Base-by-base conservation (phyloP, 768 basidiomycete genomes). In the Gymnopilus dilepis region DNA sequence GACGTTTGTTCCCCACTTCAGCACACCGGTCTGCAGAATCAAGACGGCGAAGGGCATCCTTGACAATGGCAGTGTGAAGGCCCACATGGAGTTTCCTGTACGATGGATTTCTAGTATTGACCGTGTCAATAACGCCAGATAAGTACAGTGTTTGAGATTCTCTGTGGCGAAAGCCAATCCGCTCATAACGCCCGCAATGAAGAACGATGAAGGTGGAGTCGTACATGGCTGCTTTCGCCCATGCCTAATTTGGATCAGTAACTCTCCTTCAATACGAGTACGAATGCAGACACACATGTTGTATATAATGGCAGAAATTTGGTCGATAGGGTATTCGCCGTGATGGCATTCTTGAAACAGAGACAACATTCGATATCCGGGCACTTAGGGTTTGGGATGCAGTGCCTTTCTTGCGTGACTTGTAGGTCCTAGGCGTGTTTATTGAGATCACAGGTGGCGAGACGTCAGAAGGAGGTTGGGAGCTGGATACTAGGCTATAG, bases 71-170 rank as follows among this genome's bases (percentile, higher is more conserved):
- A 9, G 52, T 8, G 28, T 63, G 51, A 21, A 65, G 58, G 13
- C 65, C 65, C 9, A 62, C 31, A 41, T 65, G 64, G 19, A 65
- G 43, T 38, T 65, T 65, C 24, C 57, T 54, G 21, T 65, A 62
- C 17, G 40, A 17, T 9, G 61, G 60, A n/a, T 61, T 28, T 31
- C 33, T 24, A 33, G 5, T 38, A 17, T 60, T 61, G 48, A 54
- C 28, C 6, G 59, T 38, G 47, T 62, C 64, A 30, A 65, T 59
- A 8, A 58, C 21, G 3, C 47, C 28, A 5, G 61, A 58, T 17
- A 63, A 28, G 19, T 53, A 58, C 2, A 63, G 41, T 3, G 57
- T 63, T 24, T 63, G 62, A 1, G 51, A 38, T 19, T 9, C 52
- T 19, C 62, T 12, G 24, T 63, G 57, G n/a, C 57, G 62, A 34